These are phyloP conservation scores for Pleurotus cornucopiae DNA, from an alignment of 768 basidiomycete genomes.

Conservation along the genomic window DNA sequence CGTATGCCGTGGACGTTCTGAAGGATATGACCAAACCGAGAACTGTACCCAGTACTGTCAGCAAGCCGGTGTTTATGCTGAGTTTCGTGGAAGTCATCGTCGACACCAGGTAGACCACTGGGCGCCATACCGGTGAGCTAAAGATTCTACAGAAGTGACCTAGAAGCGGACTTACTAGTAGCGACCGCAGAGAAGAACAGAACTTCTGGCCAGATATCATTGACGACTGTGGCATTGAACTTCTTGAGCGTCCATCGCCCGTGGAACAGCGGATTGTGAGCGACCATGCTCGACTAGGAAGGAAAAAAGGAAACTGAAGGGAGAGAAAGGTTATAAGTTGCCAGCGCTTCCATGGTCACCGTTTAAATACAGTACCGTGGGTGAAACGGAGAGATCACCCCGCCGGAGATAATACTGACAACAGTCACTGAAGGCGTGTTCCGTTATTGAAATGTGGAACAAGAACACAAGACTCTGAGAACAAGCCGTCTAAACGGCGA, in stretches of 20 bases:
- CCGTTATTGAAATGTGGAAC: too few species aligned
- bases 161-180: constrained; percentile 34
- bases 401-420: background rate
- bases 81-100: constrained; percentile 43
- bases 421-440: too few species aligned
- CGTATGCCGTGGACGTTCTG: constrained; percentile 68
- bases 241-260: constrained; percentile 45
- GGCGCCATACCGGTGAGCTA: constrained; percentile 8
- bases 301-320: background rate
- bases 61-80: constrained; percentile 46
- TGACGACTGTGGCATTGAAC: constrained; percentile 56
- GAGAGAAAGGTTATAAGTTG: background rate
- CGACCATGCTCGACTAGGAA: constrained; percentile 29
- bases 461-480: too few species aligned
- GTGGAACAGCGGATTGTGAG: constrained; percentile 41
- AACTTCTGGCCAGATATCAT: constrained; percentile 64
- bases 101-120: constrained; percentile 59
- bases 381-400: background rate
- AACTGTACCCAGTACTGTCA: constrained; percentile 72
- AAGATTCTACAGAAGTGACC: too few species aligned
- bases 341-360: background rate
- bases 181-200: constrained; percentile 59
- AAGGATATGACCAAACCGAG: constrained; percentile 71
- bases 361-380: background rate
- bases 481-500: too few species aligned